These are phyloP conservation scores for Sporothrix brunneoviolacea DNA, from an alignment of 2,329 filamentous ascomycete genomes.

Conservation along the genomic window DNA sequence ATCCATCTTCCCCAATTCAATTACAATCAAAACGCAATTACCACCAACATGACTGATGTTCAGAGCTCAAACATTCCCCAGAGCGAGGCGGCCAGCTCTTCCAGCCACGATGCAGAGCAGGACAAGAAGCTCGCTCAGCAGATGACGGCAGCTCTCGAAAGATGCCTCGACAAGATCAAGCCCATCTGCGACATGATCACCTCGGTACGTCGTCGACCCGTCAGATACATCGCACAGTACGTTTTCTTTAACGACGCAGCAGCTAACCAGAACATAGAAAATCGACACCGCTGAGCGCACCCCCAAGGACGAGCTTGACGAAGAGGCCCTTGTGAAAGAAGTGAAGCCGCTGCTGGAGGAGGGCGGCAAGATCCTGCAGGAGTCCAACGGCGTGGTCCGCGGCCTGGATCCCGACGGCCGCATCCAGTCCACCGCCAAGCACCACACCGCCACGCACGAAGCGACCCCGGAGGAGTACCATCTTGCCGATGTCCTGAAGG, in stretches of 20 bases:
- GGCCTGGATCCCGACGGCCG: slow-evolving; percentile 83
- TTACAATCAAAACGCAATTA: too few species aligned
- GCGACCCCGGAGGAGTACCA: slow-evolving; percentile 77
- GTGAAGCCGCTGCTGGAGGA: slow-evolving; percentile 88
- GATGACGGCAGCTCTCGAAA: slow-evolving; percentile 65
- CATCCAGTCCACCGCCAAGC: slow-evolving; percentile 79
- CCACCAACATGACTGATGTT: too few species aligned
- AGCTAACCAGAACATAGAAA: too few species aligned
- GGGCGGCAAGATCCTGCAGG: slow-evolving; percentile 71
- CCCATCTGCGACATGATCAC: slow-evolving; percentile 83
- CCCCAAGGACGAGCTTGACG: slow-evolving; percentile 80
- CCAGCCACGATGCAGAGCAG: slow-evolving; percentile 45
- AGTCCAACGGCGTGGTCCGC: slow-evolving; percentile 80
- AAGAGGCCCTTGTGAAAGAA: slow-evolving; percentile 78
- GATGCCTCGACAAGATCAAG: slow-evolving; percentile 75
- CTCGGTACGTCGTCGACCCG: slow-evolving; percentile 67
- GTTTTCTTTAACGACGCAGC: too few species aligned
- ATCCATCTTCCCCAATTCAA: too few species aligned
- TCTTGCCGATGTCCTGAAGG: slow-evolving; percentile 79
- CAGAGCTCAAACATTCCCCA: too few species aligned
- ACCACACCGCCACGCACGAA: slow-evolving; percentile 66
- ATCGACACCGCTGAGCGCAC: too few species aligned
- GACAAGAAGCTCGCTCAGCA: slow-evolving; percentile 72
- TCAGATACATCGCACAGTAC: too few species aligned
- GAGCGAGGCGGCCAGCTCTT: too few species aligned